A percentile compares a stretch with the other conserved stretches of the same genome.
phyloP scores from a whole-genome alignment of 495 filamentous ascomycete species.

The Neurospora discreta region DNA sequence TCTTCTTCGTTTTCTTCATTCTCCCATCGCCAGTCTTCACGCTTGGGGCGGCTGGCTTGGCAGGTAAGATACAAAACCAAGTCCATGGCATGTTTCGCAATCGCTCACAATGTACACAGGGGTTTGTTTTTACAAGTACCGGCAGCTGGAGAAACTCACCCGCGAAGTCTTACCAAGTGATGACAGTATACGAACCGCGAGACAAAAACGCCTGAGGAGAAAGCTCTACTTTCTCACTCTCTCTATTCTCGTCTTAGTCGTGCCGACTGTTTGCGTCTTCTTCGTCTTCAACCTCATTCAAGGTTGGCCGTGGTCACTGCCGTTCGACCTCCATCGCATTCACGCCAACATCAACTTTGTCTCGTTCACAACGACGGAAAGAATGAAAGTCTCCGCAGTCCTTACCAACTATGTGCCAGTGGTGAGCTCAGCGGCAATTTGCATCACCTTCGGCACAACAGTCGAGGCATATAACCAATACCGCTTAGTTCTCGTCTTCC shows the following conservation, averaged over 20 bases:
- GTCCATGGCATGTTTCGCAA: not conserved
- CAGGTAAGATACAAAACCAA: constrained; percentile 45
- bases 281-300: constrained; percentile 44
- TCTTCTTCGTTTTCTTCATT: constrained; percentile 51
- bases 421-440: constrained; percentile 47
- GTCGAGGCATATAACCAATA: constrained; percentile 68
- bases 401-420: constrained; percentile 63
- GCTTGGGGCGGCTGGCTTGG: constrained; percentile 53
- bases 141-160: constrained; percentile 53
- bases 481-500: constrained; percentile 35
- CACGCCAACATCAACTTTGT: constrained; percentile 46
- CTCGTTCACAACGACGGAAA: constrained; percentile 46
- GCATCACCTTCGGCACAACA: constrained; percentile 74
- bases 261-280: constrained; percentile 53
- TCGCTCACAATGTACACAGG: constrained; percentile 28
- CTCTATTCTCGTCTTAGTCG: constrained; percentile 50
- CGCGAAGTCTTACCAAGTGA: constrained; percentile 43
- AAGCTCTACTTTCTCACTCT: constrained; percentile 71
- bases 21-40: constrained; percentile 58
- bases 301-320: constrained; percentile 42
- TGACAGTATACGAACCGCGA: constrained; percentile 28
- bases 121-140: constrained; percentile 56
- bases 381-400: constrained; percentile 30
- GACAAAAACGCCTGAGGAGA: constrained; percentile 50
- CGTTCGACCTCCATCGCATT: constrained; percentile 24